Percentiles rank a stretch among this genome's conserved stretches.
Conservation (phyloP, 2,329 filamentous ascomycete species). For the Seiridium cupressi region DNA sequence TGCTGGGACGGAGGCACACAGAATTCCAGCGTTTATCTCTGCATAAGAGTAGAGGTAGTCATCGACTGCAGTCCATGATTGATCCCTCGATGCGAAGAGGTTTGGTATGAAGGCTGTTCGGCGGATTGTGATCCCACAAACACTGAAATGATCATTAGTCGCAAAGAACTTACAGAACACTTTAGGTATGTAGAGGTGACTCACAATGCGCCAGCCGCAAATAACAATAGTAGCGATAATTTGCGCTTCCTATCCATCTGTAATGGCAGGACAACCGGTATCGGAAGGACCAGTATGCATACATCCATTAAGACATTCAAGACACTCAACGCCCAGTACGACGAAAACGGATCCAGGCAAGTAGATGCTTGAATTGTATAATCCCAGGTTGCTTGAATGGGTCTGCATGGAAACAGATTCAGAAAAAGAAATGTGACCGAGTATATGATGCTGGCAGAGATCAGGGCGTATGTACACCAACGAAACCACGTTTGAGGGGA, state of each 20-base stretch:
- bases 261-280: conserved; percentile 1
- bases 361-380: neutral
- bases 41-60: neutral
- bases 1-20: conserved; percentile 9
- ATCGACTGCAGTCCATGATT: neutral
- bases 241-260: conserved; percentile 6
- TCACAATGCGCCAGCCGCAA: conserved; percentile 7
- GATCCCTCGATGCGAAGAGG: neutral
- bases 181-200: neutral
- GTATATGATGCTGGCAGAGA: neutral
- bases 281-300: neutral
- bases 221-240: neutral
- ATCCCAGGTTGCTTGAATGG: conserved; percentile 1
- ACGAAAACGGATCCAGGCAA: neutral
- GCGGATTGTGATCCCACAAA: neutral
- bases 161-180: neutral
- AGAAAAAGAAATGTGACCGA: neutral
- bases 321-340: conserved; percentile 4
- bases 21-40: conserved; percentile 6
- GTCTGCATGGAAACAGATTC: conserved; percentile 2
- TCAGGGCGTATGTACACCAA: neutral
- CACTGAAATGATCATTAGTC: neutral
- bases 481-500: conserved; percentile 7
- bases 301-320: conserved; percentile 8
- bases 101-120: neutral